Evolutionary conservation across 176 grass and related monocot genomes (phyloP), one percentile per base, ranked within the genome.

Genomic region (Carex littledalei): DNA sequence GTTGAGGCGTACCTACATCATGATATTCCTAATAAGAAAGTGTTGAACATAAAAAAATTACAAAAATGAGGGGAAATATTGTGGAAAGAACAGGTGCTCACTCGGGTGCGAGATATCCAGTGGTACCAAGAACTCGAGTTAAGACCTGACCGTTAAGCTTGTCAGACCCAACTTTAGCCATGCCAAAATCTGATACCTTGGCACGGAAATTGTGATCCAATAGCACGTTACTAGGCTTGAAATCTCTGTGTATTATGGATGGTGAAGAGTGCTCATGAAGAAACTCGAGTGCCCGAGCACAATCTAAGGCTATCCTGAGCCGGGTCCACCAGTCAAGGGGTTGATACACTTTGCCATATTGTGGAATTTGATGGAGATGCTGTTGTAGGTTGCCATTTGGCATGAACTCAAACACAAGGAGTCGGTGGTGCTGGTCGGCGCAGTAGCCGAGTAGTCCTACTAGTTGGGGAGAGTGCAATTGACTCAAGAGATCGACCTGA

Each of bases 391-490:
- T 94, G 85, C 91, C 90, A 79, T 99, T 92, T 74, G 88, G 90
- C 93, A 99, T 99, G 87, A 88, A 92, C 91, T 99, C 96, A 81
- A 95, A 95, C 71, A 99, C 91, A 11, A 99, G 90, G 35, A 99
- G 88, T 1, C 96, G 91, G 84, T 99, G 96, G 72, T 90, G 92
- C 85, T 89, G 93, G 69, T 99, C 96, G 1, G 96, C 96, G 67
- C 96, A 99, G 88, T 99, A 99, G 52, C 96, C 96, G 37, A 99
- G 88, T 81, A 99, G 79, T 1, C 91, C 85, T 35, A 99, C 90
- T 82, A 99, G 83, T 84, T 94, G 89, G 54, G 86, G 77, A 14
- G 87, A 99, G 88, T 95, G 70, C 90, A 99, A 83, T 86, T 88
- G 49, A 87, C 96, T 99, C 56, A 99, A 80, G 18, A 95, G 91